Base-by-base conservation (phyloP, 495 filamentous ascomycete genomes). In the Diplogelasinospora grovesii region DNA sequence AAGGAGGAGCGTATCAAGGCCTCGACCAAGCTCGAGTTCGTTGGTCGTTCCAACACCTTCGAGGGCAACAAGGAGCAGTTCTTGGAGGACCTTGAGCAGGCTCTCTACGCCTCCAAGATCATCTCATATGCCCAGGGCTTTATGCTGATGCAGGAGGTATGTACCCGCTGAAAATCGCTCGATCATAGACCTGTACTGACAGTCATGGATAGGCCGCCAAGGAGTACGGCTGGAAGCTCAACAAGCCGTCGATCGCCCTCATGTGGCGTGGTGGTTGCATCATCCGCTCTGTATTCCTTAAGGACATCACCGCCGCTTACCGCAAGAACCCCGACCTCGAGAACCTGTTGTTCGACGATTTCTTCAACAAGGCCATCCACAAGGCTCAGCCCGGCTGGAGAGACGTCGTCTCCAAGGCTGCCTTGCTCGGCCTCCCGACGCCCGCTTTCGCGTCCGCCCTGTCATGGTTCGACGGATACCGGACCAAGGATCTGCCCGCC, bases 201-300 rank as follows among this genome's bases (percentile, higher is more conserved):
- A 10, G 24, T 22, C 8, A 49, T 40, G 29, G 38, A 41, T 43
- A 74, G 88, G 90, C 92, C 52, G 92, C 89, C 63, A 90, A 85
- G 66, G 85, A 95, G 62, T 98, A 93, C 74, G 54, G 61, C 43
- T 98, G 92, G 92, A 96, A 97, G 79, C 81, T 98, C 40, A 96
- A 98, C 81, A 98, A 96, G 81, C 92, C 92, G 42, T 95, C 94
- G 47, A 98, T 98, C 60, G 92, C 92, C 48, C 81, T 98, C 61
- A 98, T 98, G 92, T 98, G 92, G 92, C 87, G 92, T 65, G 92
- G 92, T 69, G 92, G 92, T 45, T 98, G 92, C 81, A 98, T 98
- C 63, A 98, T 98, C 71, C 92, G 92, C 68, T 97, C 93, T 48
- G 92, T 98, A 61, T 98, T 98, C 87, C 73, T 98, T 46, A 96